These are phyloP conservation scores for Schizophyllum amplum DNA, from an alignment of 1,284 basidiomycete species.

Conservation along the genomic window DNA sequence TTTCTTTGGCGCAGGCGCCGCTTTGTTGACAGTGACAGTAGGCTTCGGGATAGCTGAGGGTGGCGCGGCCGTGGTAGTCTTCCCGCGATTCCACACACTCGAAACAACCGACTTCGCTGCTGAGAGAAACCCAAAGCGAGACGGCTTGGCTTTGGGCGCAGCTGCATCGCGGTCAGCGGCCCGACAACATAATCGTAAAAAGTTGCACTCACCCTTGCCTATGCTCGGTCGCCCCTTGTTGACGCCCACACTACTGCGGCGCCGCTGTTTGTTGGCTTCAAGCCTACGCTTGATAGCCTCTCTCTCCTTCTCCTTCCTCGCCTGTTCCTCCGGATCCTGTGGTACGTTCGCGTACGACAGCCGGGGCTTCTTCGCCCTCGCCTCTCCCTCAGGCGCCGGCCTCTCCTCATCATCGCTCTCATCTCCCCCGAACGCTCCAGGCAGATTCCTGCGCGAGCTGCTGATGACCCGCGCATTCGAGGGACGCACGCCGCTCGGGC, in stretches of 20 bases:
- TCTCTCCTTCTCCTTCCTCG: slow-evolving; percentile 37
- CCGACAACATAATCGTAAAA: not conserved
- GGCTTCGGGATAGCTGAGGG: slow-evolving; percentile 13
- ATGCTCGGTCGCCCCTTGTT: not conserved
- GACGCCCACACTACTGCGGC: slow-evolving; percentile 54
- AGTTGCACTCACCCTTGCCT: not conserved
- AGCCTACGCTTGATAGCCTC: slow-evolving; percentile 55
- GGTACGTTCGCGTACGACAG: slow-evolving; percentile 18
- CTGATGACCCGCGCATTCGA: slow-evolving; percentile 42
- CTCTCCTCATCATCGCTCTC: slow-evolving; percentile 27
- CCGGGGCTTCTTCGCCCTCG: slow-evolving; percentile 18
- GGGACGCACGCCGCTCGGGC: slow-evolving; percentile 17
- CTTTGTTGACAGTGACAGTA: not conserved
- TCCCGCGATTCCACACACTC: slow-evolving; percentile 47
- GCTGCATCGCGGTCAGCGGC: slow-evolving; percentile 16
- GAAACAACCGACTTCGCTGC: slow-evolving; percentile 49
- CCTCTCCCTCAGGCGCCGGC: slow-evolving; percentile 29
- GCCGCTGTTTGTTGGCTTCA: slow-evolving; percentile 51
- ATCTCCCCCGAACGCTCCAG: slow-evolving; percentile 49
- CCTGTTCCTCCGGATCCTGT: slow-evolving; percentile 21
- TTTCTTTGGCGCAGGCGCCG: slow-evolving; percentile 14
- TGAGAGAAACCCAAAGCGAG: slow-evolving; percentile 47
- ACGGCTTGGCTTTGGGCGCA: slow-evolving; percentile 35
- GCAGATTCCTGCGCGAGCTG: slow-evolving; percentile 36
- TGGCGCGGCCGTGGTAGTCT: slow-evolving; percentile 15